Evolutionary conservation across 2,329 filamentous ascomycete species (phyloP), one percentile per base, ranked within the genome.

Genomic region (Xylaria sp.): DNA sequence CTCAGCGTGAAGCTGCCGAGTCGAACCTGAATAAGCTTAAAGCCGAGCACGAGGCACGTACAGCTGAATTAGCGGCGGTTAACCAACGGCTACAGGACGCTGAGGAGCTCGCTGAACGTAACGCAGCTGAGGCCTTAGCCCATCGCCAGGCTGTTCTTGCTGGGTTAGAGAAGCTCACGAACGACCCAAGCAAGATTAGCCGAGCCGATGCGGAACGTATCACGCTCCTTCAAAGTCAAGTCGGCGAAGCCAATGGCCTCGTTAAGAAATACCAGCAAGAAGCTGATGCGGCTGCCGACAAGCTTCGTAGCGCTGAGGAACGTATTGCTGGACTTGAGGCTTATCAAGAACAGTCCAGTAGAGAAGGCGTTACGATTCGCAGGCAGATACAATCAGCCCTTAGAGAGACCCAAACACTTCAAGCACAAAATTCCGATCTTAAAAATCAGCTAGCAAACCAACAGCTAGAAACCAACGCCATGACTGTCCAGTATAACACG

Each of bases 311-410:
- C 67, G 96, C 96, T 3, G 97, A 99, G 81, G 97, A 98, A 82
- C 90, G 96, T 50, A 98, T 99, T 78, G 97, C 96, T 4, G 96
- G 96, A 6, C 86, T 99, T 3, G 96, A 99, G 79, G 93, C 94
- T 32, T 98, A 98, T 79, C 96, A 99, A 81, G 96, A 99, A 78
- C 96, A 99, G 81, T 92, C 94, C 3, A 98, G 94, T 80, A 89
- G 96, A 53, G 97, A 99, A 80, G 94, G 94, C 57, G 89, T 99
- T 63, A 89, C 90, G 42, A 93, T 98, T 72, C 90, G 96, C 63
- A 91, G 96, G 77, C 95, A 98, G 77, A 86, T 99, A 61, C 96
- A 98, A 78, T 86, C 89, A 30, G 90, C 93, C 4, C 85, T 97
- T 79, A 91, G 91, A 72, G 95, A 99, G 66, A 90, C 91, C 14